phyloP scores from a whole-genome alignment of 768 basidiomycete genomes.

The Amanita phalloides region DNA sequence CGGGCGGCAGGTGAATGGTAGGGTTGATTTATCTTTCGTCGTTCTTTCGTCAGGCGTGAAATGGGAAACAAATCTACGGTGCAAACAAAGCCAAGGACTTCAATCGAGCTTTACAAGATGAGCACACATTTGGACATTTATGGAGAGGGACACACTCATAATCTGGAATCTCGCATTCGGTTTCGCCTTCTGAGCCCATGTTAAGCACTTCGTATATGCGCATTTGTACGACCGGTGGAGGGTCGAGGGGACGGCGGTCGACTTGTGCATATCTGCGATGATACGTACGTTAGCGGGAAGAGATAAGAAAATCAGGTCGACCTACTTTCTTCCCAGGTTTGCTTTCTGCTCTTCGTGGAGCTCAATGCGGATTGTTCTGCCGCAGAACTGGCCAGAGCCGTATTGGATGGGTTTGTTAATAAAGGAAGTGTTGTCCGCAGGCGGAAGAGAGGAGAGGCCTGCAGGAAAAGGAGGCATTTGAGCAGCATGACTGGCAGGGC shows the following conservation, averaged over 20 bases:
- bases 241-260: slow-evolving; percentile 56
- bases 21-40: background rate
- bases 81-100: slow-evolving; percentile 60
- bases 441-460: background rate
- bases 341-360: slow-evolving; percentile 54
- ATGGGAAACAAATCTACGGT: slow-evolving; percentile 72
- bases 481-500: background rate
- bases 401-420: slow-evolving; percentile 38
- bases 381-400: slow-evolving; percentile 48
- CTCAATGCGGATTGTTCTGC: slow-evolving; percentile 43
- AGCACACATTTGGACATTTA: slow-evolving; percentile 5
- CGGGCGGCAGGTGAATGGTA: slow-evolving; percentile 10
- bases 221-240: slow-evolving; percentile 50
- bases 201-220: slow-evolving; percentile 36
- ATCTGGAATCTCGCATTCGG: slow-evolving; percentile 29
- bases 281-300: background rate
- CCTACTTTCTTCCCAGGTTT: slow-evolving; percentile 57
- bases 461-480: background rate
- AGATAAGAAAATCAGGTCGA: slow-evolving; percentile 1
- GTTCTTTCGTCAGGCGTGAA: slow-evolving; percentile 14
- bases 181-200: slow-evolving; percentile 26
- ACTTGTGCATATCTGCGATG: slow-evolving; percentile 42
- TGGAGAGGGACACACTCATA: slow-evolving; percentile 33
- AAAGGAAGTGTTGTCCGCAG: background rate
- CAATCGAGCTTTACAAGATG: slow-evolving; percentile 36